Percentiles rank a stretch among this genome's conserved stretches.
Conservation (phyloP, 2,329 filamentous ascomycete genomes). For the Bipolaris zeicola region DNA sequence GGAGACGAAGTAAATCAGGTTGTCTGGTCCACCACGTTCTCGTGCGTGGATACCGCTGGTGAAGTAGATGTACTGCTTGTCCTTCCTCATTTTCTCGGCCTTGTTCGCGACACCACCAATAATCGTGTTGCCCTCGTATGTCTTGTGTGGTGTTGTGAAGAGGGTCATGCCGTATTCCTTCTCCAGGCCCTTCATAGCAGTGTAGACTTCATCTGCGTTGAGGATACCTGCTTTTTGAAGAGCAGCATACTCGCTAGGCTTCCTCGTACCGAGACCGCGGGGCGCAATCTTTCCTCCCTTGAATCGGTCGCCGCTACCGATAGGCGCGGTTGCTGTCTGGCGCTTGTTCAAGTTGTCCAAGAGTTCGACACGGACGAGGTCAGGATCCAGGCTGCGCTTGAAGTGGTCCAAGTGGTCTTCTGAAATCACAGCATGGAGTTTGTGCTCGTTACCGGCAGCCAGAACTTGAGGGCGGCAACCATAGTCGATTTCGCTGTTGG, state of each 20-base stretch:
- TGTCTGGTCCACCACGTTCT: conserved; percentile 64
- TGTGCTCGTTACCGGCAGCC: conserved; percentile 36
- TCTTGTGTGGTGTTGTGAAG: conserved; percentile 53
- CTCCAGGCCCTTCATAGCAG: conserved; percentile 53
- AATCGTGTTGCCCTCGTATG: conserved; percentile 49
- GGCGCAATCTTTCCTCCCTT: conserved; percentile 51
- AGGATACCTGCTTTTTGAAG: conserved; percentile 50
- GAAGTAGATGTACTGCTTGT: conserved; percentile 58
- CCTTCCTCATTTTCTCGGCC: conserved; percentile 50
- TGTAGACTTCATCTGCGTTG: conserved; percentile 54
- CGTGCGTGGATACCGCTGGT: conserved; percentile 62
- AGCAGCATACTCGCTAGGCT: conserved; percentile 31
- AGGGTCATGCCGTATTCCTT: conserved; percentile 51
- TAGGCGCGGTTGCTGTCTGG: conserved; percentile 36
- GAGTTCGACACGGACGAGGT: conserved; percentile 30
- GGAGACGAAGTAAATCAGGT: conserved; percentile 62
- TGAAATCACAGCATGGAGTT: conserved; percentile 40
- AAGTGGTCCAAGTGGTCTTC: conserved; percentile 28
- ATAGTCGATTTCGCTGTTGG: conserved; percentile 41
- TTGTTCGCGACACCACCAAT: conserved; percentile 52
- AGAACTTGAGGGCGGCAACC: conserved; percentile 42
- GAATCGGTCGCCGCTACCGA: conserved; percentile 50
- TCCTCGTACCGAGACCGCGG: conserved; percentile 50
- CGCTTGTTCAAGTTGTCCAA: conserved; percentile 36
- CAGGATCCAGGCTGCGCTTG: conserved; percentile 32